These are phyloP conservation scores for Mortierella hygrophila DNA, from an alignment of 192 early-diverging fungal genomes.

Conservation along the genomic window DNA sequence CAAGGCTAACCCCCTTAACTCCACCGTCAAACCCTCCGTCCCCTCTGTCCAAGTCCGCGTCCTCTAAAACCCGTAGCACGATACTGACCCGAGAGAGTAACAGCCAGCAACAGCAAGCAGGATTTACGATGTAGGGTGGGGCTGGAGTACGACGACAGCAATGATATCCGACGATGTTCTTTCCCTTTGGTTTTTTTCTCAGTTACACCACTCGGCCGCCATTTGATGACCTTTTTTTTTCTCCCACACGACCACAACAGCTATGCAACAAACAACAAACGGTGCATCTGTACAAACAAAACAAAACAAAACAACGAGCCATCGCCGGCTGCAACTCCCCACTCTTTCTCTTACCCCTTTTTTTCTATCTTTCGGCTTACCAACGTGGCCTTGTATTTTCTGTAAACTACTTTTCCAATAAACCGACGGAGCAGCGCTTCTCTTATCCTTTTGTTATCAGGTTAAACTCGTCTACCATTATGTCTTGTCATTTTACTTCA, in stretches of 20 bases:
- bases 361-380: not conserved
- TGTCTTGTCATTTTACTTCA: too few species aligned
- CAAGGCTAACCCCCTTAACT: constrained; percentile 23
- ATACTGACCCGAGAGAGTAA: not conserved
- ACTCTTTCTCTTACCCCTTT: constrained; percentile 1
- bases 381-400: not conserved
- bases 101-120: not conserved
- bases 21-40: constrained; percentile 16
- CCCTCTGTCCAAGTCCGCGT: constrained; percentile 14
- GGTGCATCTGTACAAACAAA: not conserved
- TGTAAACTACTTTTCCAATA: not conserved
- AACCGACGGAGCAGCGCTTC: not conserved
- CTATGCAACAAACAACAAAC: constrained; percentile 1
- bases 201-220: not conserved
- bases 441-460: not conserved
- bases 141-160: not conserved
- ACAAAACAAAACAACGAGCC: not conserved
- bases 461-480: not conserved
- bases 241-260: not conserved
- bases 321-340: not conserved
- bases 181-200: not conserved
- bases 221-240: not conserved
- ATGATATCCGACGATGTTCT: not conserved
- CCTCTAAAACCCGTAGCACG: constrained; percentile 2
- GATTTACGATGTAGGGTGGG: not conserved